Conservation (phyloP, 257 asterid genomes). For the Anisodus tanguticus region DNA sequence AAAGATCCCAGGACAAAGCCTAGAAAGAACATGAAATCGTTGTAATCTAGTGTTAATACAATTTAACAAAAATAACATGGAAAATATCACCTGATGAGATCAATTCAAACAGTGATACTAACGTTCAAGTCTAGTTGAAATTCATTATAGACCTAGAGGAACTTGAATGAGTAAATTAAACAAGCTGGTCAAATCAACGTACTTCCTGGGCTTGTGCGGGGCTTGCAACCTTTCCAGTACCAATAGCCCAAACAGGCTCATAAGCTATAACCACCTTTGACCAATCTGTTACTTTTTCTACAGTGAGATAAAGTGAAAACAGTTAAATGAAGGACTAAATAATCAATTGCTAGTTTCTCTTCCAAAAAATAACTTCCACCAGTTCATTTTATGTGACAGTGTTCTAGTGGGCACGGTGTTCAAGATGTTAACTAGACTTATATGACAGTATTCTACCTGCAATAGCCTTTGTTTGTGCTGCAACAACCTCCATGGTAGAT, state of each 20-base stretch:
- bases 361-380: neutral
- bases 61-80: neutral
- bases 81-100: neutral
- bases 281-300: conserved; percentile 82
- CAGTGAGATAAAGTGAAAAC: conserved; percentile 29
- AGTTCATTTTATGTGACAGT: neutral
- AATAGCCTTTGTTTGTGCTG: conserved; percentile 96
- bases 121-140: neutral
- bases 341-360: neutral
- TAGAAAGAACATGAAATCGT: neutral
- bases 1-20: neutral
- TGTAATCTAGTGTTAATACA: neutral
- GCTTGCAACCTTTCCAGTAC: conserved; percentile 95
- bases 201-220: conserved; percentile 99
- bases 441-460: conserved; percentile 60
- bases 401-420: too few relatives aligned
- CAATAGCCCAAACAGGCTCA: conserved; percentile 99
- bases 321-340: neutral
- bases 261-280: conserved; percentile 85
- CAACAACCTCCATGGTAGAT: conserved; percentile 83
- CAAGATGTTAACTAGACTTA: too few relatives aligned
- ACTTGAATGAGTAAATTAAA: neutral
- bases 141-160: neutral
- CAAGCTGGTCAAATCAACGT: conserved; percentile 40
- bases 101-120: neutral